Evolutionary conservation across 2,329 filamentous ascomycete genomes (phyloP), one percentile per base, ranked within the genome.

Genomic region (Ceratocystis cubensis): DNA sequence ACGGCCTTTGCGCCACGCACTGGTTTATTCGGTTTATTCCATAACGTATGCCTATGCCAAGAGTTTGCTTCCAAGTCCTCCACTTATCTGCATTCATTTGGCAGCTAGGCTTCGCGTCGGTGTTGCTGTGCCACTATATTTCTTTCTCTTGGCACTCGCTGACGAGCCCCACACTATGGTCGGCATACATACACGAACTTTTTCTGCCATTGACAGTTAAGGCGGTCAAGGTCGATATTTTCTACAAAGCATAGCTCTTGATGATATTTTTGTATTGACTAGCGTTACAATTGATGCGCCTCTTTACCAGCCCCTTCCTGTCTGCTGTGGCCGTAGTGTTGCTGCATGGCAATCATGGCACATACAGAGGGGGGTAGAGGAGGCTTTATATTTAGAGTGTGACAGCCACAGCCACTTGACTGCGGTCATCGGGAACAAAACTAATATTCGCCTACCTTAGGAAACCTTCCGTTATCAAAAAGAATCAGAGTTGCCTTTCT

Each of bases 401-500:
- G 45, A 50, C 25, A 25, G 30, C 62, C 25, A 64, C 62, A 64
- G 62, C 62, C 63, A 65, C 63, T 65, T 37, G 63, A 7, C 63
- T 45, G 53, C 22, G 5, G 62, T 46, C 25, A 30, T 64, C 25
- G 45, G 45, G 45, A 50, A 25, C 37, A 13, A 22, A n/a, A 33
- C 13, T 25, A 65, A 62, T 65, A 69, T 69, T 70, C 69, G 67
- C 69, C 66, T 59, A 59, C 56, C 56, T 59, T 59, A 1, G 44
- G 20, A 50, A 63, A 13, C 59, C 46, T 63, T 48, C 61, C 44
- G 61, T 63, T 63, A 77, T 78, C 75, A 70, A 73, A 66, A 80
- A 77, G 78, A 77, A 77, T 97, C 93, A 97, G 93, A 96, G 90
- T 89, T 95, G 88, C 91, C 88, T 87, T 73, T 88, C 83, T 88